Evolutionary conservation across 2,329 filamentous ascomycete genomes (phyloP), one percentile per base, ranked within the genome.

Genomic region (Zymoseptoria passerinii): DNA sequence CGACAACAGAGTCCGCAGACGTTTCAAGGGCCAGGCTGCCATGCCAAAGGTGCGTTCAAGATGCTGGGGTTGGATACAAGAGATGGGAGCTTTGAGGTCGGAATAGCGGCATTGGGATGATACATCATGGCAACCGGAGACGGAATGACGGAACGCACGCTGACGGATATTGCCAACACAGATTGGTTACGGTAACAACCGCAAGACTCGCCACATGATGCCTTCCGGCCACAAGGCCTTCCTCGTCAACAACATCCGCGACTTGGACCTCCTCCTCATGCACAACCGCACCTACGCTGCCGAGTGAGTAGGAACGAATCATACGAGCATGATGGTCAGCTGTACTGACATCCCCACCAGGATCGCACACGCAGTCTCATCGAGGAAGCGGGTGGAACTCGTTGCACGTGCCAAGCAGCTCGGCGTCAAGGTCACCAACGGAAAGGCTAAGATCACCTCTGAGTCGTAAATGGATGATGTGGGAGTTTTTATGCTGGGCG

Each of bases 171-270:
- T 44, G 28, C 54, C 27, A 35, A 56, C 61, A 72, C 76, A 96
- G 94, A 99, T 99, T 78, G 94, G 94, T 75, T 99, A 92, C 78
- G 92, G 94, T 72, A 94, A 89, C 81, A 97, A 97, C 90, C 95
- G 90, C 86, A 97, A 97, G 87, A 99, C 94, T 77, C 87, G 90
- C 76, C 92, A 95, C 85, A 87, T 97, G 87, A 95, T 91, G 84
- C 94, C 94, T 77, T 96, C 91, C 73, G 94, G 94, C 81, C 92
- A 97, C 89, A 97, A 96, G 87, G 90, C 92, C 69, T 99, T 99
- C 89, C 86, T 97, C 76, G 94, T 99, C 82, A 90, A 88, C 87
- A 99, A 99, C 85, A 79, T 85, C 79, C 85, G 87, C 77, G 94
- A 99, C 72, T 87, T 99, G 75, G 92, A 99, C 80, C 88, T 99